phyloP scores from a whole-genome alignment of 352 stramenopile species.

The Pythium utonaiense region DNA sequence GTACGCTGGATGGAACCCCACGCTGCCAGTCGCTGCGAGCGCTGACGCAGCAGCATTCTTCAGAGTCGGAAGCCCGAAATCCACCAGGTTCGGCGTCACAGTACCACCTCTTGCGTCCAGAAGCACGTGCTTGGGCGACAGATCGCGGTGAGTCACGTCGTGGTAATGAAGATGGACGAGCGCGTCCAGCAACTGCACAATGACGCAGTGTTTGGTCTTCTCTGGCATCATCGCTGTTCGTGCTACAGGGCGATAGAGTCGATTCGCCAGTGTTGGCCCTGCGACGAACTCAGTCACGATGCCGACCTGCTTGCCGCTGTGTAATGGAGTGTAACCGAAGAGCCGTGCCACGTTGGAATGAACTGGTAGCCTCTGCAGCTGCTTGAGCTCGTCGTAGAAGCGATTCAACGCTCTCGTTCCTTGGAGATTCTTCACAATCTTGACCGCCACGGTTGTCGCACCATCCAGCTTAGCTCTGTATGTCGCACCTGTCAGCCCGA shows the following conservation, averaged over 20 bases:
- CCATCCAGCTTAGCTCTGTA: background rate
- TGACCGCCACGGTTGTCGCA: background rate
- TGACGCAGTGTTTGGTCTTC: background rate
- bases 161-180: background rate
- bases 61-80: slow-evolving; percentile 8
- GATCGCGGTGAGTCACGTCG: background rate
- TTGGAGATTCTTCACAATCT: background rate
- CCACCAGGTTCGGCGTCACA: background rate
- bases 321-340: too few relatives aligned
- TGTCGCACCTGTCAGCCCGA: background rate
- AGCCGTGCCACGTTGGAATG: too few relatives aligned
- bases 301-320: background rate
- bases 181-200: background rate
- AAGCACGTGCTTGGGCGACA: background rate
- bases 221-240: too few relatives aligned
- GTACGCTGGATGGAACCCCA: slow-evolving; percentile 5
- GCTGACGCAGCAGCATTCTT: background rate
- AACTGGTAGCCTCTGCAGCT: background rate
- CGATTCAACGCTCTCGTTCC: too few relatives aligned
- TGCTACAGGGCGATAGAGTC: too few relatives aligned
- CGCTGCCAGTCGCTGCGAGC: background rate
- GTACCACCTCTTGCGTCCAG: background rate
- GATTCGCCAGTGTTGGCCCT: too few relatives aligned
- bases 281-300: background rate
- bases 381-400: background rate